phyloP scores from a whole-genome alignment of 768 basidiomycete genomes.

The Hygrophorus pudorinus region DNA sequence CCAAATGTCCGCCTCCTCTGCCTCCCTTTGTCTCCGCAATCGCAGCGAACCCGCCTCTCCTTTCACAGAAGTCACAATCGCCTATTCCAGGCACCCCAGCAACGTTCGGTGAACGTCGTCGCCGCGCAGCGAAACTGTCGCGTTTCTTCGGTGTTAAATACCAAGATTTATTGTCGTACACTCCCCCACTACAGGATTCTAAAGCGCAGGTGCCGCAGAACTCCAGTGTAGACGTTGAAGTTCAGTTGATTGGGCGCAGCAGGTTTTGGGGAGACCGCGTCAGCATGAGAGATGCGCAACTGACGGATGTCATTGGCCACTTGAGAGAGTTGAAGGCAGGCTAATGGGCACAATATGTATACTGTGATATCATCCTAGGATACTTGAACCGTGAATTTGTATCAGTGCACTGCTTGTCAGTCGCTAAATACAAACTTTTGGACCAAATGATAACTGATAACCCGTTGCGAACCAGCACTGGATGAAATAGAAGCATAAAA shows the following conservation, averaged over 20 bases:
- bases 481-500: conserved; percentile 6
- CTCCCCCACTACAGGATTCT: not conserved
- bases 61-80: conserved; percentile 4
- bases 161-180: conserved; percentile 26
- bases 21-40: not conserved
- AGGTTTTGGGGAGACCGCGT: conserved; percentile 30
- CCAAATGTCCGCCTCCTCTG: not conserved
- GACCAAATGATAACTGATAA: no score
- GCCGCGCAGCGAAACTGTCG: conserved; percentile 43
- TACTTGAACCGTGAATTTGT: conserved; percentile 2
- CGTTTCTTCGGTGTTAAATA: conserved; percentile 49
- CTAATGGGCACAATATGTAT: conserved; percentile 6
- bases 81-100: conserved; percentile 1
- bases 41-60: not conserved
- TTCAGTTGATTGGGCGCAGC: conserved; percentile 22
- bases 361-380: conserved; percentile 2
- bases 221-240: conserved; percentile 28
- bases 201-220: conserved; percentile 3
- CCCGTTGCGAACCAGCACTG: no score
- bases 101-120: conserved; percentile 24
- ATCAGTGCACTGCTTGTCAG: no score
- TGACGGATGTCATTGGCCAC: conserved; percentile 32
- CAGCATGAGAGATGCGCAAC: conserved; percentile 24
- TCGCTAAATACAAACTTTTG: no score
- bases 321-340: conserved; percentile 32